Evolutionary conservation across 768 basidiomycete species (phyloP).

Genomic region (Tulasnella sp.): DNA sequence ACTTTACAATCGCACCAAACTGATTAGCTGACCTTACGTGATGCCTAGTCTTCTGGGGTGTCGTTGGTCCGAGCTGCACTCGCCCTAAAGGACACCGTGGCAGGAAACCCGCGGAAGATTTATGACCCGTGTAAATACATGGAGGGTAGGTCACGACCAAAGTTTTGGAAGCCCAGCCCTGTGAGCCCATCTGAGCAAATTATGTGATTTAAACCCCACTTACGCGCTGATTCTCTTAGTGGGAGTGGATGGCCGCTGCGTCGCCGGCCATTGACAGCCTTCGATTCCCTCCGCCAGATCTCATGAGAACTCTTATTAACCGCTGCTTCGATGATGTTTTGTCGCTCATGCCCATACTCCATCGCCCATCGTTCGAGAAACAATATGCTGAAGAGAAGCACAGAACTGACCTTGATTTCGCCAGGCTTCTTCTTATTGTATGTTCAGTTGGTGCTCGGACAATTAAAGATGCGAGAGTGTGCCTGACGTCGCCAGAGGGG

Average conservation of each 20-base stretch:
- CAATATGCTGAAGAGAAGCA: constrained; percentile 41
- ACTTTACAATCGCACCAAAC: no score
- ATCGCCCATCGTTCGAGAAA: constrained; percentile 56
- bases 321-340: constrained; percentile 55
- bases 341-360: constrained; percentile 55
- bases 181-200: constrained; percentile 17
- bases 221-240: constrained; percentile 21
- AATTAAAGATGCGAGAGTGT: constrained; percentile 50
- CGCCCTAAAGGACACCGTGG: constrained; percentile 48
- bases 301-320: constrained; percentile 44
- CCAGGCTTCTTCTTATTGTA: constrained; percentile 50
- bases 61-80: constrained; percentile 45
- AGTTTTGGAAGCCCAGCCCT: constrained; percentile 17
- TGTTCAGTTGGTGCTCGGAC: constrained; percentile 56
- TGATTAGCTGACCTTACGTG: no score
- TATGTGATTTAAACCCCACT: constrained; percentile 23
- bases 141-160: neutral
- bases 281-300: constrained; percentile 51
- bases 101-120: constrained; percentile 36
- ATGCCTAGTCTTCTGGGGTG: constrained; percentile 27
- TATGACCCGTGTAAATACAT: constrained; percentile 16
- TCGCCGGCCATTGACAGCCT: constrained; percentile 21
- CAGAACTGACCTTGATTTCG: constrained; percentile 42
- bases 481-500: constrained; percentile 30
- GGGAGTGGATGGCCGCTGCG: constrained; percentile 28